These are phyloP conservation scores for Tilletia indica DNA, from an alignment of 1,284 basidiomycete species.

Conservation along the genomic window DNA sequence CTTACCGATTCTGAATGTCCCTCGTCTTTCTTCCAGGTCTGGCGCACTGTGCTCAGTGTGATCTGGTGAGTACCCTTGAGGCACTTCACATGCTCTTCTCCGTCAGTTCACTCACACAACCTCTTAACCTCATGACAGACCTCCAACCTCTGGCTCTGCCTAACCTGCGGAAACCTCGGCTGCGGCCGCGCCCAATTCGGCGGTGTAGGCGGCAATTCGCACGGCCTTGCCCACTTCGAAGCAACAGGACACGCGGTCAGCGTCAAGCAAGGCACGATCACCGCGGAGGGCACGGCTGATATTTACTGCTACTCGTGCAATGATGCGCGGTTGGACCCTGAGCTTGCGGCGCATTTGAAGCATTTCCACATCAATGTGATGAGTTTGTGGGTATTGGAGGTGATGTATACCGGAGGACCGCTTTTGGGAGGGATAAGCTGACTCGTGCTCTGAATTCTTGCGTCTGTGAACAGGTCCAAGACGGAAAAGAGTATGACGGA, in stretches of 20 bases:
- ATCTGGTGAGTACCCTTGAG: slow-evolving; percentile 23
- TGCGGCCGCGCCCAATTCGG: slow-evolving; percentile 88
- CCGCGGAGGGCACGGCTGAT: slow-evolving; percentile 87
- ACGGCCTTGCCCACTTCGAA: slow-evolving; percentile 79
- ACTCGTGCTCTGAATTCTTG: no score
- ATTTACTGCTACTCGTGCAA: slow-evolving; percentile 93
- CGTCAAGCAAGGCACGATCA: slow-evolving; percentile 95
- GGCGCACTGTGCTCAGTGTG: slow-evolving; percentile 41
- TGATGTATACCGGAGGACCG: no score
- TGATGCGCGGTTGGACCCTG: slow-evolving; percentile 79
- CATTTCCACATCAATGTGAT: slow-evolving; percentile 13
- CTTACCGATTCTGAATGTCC: slow-evolving; percentile 2
- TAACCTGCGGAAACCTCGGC: slow-evolving; percentile 84
- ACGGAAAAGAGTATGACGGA: slow-evolving; percentile 98
- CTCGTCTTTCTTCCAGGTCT: slow-evolving; percentile 19
- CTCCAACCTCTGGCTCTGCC: slow-evolving; percentile 86
- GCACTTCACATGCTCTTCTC: not conserved
- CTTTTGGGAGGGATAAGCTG: no score
- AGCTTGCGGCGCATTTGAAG: slow-evolving; percentile 61
- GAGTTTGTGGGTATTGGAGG: not conserved
- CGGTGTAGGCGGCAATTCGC: slow-evolving; percentile 81
- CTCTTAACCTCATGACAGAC: slow-evolving; percentile 20
- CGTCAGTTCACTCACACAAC: not conserved
- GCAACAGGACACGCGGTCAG: slow-evolving; percentile 76
- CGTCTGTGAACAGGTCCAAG: slow-evolving; percentile 62